Evolutionary conservation across 148 eudicot genomes (phyloP).

Genomic region (Camellia japonica): DNA sequence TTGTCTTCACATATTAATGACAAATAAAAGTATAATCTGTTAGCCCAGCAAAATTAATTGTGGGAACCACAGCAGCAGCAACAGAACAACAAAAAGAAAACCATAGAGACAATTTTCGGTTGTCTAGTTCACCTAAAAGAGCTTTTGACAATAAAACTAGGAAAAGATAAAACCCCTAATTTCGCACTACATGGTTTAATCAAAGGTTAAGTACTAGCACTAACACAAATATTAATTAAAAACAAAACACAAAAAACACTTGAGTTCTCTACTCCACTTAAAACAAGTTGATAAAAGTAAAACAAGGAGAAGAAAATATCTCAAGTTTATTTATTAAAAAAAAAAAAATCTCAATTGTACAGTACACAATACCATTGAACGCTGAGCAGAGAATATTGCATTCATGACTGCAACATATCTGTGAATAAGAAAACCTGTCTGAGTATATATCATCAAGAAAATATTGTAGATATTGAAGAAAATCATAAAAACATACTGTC

Average conservation of each 20-base stretch:
- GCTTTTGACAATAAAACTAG: background rate
- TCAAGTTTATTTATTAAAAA: background rate
- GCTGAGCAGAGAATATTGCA: slow-evolving; percentile 95
- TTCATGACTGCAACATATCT: slow-evolving; percentile 98
- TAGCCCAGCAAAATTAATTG: background rate
- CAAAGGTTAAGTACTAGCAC: background rate
- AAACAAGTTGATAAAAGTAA: background rate
- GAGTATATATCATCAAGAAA: background rate
- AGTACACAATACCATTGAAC: slow-evolving; percentile 62
- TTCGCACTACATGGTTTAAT: background rate
- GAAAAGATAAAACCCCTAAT: background rate
- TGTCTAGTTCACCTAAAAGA: background rate
- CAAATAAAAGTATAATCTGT: background rate
- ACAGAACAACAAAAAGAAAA: background rate
- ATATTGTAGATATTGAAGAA: slow-evolving; percentile 2
- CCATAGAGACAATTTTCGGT: background rate
- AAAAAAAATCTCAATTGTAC: background rate
- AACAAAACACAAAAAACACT: background rate
- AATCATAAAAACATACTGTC: slow-evolving; percentile 62
- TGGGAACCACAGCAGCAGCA: background rate
- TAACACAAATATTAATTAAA: background rate
- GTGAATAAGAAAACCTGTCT: slow-evolving; percentile 26
- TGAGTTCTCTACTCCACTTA: background rate
- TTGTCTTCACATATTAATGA: background rate
- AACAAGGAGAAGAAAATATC: background rate